Base-by-base conservation (phyloP, 2,329 filamentous ascomycete species). In the Madurella mycetomatis region DNA sequence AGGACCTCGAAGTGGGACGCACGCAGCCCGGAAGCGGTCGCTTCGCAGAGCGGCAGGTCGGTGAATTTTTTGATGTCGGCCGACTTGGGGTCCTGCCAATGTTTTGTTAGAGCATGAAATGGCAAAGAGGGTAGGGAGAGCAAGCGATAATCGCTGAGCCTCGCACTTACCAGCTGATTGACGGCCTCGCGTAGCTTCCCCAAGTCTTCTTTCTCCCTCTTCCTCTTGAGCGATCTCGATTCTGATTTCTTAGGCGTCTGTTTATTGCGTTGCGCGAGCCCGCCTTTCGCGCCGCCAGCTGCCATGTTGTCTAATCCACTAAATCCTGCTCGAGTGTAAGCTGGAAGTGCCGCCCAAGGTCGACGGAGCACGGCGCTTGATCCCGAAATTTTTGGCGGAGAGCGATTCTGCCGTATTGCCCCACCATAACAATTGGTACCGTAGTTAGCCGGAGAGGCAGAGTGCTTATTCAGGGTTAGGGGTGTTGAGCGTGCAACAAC, bases 1-100 rank as follows among this genome's bases (percentile, higher is more conserved):
- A 96, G 78, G 47, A 83, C 85, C 66, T 92, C 88, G 76, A 92
- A 99, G 70, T 97, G 91, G 12, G 89, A 91, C 41, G 87, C 81
- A 60, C 92, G 84, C 58, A 99, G 83, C 49, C 94, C 94, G 17
- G 81, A 80, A 34, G 82, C 76, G 2, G 94, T 97, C 15, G 89
- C 81, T 61, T 86, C 80, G 50, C 91, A 97, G 53, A 99, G 80
- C 15, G 94, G 94, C 0, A 99, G 80, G 54, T 96, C 85, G 63
- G 85, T 78, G 70, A 99, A 99, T 60, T 81, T 81, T 60, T 84
- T 85, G 64, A 80, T 76, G 15, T 81, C 72, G 60, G 76, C 68
- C 9, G 76, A 73, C 60, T 86, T 86, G 48, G 76, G 72, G 57
- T 90, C 86, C 82, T 86, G 25, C 11, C 15, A 34, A 17, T 13